Base-by-base conservation (phyloP, 1,139 yeast genomes). In the Candida pseudocylindracea region DNA sequence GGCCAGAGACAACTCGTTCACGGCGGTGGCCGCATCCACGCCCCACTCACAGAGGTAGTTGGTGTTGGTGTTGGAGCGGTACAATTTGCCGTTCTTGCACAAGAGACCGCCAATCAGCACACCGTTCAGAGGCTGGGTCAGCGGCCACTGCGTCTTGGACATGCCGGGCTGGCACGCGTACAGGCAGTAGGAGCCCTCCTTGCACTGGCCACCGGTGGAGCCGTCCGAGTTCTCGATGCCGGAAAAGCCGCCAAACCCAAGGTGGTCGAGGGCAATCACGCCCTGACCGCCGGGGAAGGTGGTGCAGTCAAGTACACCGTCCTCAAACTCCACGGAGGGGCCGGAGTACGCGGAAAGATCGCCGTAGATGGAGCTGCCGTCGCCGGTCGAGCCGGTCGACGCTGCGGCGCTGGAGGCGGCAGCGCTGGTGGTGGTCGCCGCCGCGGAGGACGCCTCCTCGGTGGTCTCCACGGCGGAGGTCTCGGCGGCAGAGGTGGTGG, bases 101-200 rank as follows among this genome's bases (percentile, higher is more conserved):
- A 54, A 49, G 46, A 83, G 67, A 47, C 95, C 96, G 55, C 95
- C 96, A 42, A 83, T 72, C 33, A 93, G 76, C 36, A 74, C 79
- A 55, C 95, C 95, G 50, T 63, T 68, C 36, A 75, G 42, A 33
- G 95, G 95, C 61, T 83, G 96, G 37, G 54, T 46, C 35, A 69
- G 53, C 36, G 95, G 95, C 93, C 93, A 85, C 61, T 83, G 96
- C 37, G 94, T 80, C 72, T 83, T 83, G 52, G 93, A 75, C 91
- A 76, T 76, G 62, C 95, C 96, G 31, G 93, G 67, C 58, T 78
- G 81, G 63, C 96, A 83, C 36, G 94, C 93, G 55, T 83, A 85
- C 39, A 96, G 85, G 60, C 96, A 88, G 71, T 78, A 81, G 50
- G 68, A 69, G 39, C 95, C 96, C 43, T 81, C 93, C 44, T 60